Evolutionary conservation across 2,329 filamentous ascomycete species (phyloP).

Genomic region (Leptographium procerum): DNA sequence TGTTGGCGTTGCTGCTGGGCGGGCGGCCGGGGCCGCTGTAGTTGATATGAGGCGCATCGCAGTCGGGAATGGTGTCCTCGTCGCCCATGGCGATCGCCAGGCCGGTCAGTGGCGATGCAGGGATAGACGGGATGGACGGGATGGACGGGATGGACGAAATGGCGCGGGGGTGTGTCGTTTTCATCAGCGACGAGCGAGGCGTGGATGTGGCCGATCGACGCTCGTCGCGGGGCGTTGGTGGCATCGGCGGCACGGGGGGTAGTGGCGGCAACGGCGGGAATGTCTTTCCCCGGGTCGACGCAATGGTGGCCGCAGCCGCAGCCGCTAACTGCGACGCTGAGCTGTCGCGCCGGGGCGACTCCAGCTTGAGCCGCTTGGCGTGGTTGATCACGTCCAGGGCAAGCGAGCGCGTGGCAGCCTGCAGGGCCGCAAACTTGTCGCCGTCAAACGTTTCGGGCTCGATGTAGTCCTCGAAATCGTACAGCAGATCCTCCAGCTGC

Average conservation of each 20-base stretch:
- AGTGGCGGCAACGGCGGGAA: slow-evolving; percentile 20
- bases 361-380: slow-evolving; percentile 22
- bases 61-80: slow-evolving; percentile 2
- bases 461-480: slow-evolving; percentile 32
- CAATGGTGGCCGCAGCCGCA: not conserved
- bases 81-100: not conserved
- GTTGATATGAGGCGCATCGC: not conserved
- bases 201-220: slow-evolving; percentile 3
- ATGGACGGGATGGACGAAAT: not conserved
- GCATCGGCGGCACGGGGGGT: slow-evolving; percentile 8
- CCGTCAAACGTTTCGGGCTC: slow-evolving; percentile 25
- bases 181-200: slow-evolving; percentile 3
- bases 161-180: slow-evolving; percentile 3
- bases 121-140: not conserved
- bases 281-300: slow-evolving; percentile 1
- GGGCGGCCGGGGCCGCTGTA: not conserved
- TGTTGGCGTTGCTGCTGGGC: not conserved
- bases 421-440: slow-evolving; percentile 24
- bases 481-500: slow-evolving; percentile 27
- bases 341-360: slow-evolving; percentile 6
- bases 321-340: slow-evolving; percentile 4
- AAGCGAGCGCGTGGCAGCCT: slow-evolving; percentile 27
- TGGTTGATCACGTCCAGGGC: slow-evolving; percentile 27
- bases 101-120: not conserved
- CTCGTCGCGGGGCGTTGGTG: slow-evolving; percentile 4